Evolutionary conservation across 192 early-diverging fungal species (phyloP).

Genomic region (Coemansia sp.): DNA sequence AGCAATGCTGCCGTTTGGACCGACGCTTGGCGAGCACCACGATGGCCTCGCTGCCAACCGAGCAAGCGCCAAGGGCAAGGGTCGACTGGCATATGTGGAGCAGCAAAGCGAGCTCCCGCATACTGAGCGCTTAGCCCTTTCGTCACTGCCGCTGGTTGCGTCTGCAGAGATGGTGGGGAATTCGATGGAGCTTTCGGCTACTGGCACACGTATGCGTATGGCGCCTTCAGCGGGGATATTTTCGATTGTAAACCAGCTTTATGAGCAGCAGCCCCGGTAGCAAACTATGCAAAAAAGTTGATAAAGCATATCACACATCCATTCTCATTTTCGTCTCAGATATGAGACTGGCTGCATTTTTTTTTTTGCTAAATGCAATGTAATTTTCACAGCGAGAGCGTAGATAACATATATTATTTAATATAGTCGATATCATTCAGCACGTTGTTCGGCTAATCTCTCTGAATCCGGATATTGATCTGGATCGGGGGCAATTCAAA

Average conservation of each 20-base stretch:
- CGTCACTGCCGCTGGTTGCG: slow-evolving; percentile 45
- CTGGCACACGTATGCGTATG: slow-evolving; percentile 6
- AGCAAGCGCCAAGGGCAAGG: slow-evolving; percentile 7
- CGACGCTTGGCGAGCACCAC: slow-evolving; percentile 27
- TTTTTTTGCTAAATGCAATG: background rate
- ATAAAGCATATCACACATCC: no score
- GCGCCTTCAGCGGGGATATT: slow-evolving; percentile 23
- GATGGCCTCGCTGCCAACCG: background rate
- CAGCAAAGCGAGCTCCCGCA: background rate
- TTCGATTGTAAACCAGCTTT: slow-evolving; percentile 49
- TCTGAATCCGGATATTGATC: background rate
- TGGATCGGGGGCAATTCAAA: no score
- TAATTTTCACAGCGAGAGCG: no score
- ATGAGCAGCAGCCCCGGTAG: slow-evolving; percentile 31
- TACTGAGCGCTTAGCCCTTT: slow-evolving; percentile 33
- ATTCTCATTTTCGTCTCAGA: no score
- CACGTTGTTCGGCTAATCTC: no score
- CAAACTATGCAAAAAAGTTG: background rate
- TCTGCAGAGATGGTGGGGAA: slow-evolving; percentile 36
- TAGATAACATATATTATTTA: no score
- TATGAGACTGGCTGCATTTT: background rate
- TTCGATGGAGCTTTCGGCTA: slow-evolving; percentile 9
- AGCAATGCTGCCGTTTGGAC: slow-evolving; percentile 47
- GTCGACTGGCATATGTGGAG: slow-evolving; percentile 3
- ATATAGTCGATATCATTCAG: no score